Evolutionary conservation across 2,329 filamentous ascomycete genomes (phyloP), one percentile per base, ranked within the genome.

Genomic region (Claviceps purpurea): DNA sequence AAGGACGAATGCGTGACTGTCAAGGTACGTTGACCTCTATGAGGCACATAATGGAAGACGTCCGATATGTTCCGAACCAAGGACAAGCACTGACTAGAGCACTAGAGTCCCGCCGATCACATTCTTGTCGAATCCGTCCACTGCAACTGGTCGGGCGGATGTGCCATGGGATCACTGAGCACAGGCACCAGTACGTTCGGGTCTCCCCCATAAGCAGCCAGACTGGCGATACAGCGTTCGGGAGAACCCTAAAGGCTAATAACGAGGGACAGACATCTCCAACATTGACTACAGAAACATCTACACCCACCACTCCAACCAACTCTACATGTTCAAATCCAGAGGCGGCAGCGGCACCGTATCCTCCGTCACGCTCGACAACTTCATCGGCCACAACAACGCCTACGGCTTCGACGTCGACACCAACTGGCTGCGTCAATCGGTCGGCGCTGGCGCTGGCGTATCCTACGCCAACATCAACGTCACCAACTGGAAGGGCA

Each of bases 371-470:
- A 40, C 20, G 6, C 47, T 40, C 47, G 14, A 49, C 37, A 49
- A 49, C 47, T 49, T 49, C 47, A 18, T 41, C 47, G 47, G 47
- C 22, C 47, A 49, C 38, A 41, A 16, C 47, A 49, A 49, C 37
- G 47, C 37, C 3, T 49, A 49, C 37, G 38, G 34, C 8, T 11
- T 49, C 13, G 22, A 41, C 22, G 1, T 49, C 37, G 47, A 49
- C 38, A 30, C 38, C 10, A 10, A 34, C 38, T 49, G 47, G 38
- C 10, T 13, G n/a, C 37, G 38, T 10, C 47, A 49, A 16, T 8
- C 7, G 1, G 22, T n/a, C 22, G 47, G 37, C 16, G 7, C 47
- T 38, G 47, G 47, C 4, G 8, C 22, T 16, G 47, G 47, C 20
- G 47, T 49, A 4, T 39, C 20, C 22, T 49, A 49, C 22, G 20